Evolutionary conservation across 805 yeast species (phyloP).

Genomic region (Ogataea neopini): DNA sequence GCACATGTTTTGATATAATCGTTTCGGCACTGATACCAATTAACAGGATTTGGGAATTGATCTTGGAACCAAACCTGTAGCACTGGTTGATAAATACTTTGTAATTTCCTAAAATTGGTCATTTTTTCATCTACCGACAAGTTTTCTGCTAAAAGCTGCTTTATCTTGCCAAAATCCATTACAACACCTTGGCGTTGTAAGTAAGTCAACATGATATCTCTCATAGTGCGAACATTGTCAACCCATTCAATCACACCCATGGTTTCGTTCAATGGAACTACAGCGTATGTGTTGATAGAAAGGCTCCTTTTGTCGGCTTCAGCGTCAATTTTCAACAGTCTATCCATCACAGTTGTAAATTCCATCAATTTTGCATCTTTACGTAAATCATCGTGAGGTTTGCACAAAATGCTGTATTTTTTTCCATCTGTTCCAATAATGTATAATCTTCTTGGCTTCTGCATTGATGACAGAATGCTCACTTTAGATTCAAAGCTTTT

Average conservation of each 20-base stretch:
- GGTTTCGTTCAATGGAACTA: slow-evolving; percentile 80
- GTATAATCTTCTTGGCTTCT: slow-evolving; percentile 78
- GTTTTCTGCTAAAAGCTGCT: slow-evolving; percentile 27
- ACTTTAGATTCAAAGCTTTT: slow-evolving; percentile 66
- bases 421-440: slow-evolving; percentile 77
- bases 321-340: slow-evolving; percentile 61
- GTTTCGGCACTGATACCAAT: slow-evolving; percentile 82
- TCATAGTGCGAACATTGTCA: slow-evolving; percentile 68
- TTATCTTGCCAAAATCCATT: slow-evolving; percentile 31
- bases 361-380: slow-evolving; percentile 96
- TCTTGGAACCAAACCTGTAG: slow-evolving; percentile 86
- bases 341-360: slow-evolving; percentile 82
- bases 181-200: slow-evolving; percentile 28
- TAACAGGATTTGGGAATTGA: slow-evolving; percentile 82
- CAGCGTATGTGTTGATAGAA: slow-evolving; percentile 79
- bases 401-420: slow-evolving; percentile 75
- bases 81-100: slow-evolving; percentile 58
- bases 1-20: slow-evolving; percentile 78
- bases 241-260: slow-evolving; percentile 94
- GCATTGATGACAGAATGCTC: slow-evolving; percentile 75
- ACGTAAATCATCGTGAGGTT: slow-evolving; percentile 86
- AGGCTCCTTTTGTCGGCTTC: slow-evolving; percentile 76
- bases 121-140: slow-evolving; percentile 35
- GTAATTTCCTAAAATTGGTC: slow-evolving; percentile 36
- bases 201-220: slow-evolving; percentile 51